A percentile compares a stretch with the other conserved stretches of the same genome.
Evolutionary conservation across 768 basidiomycete species (phyloP).

Genomic region (Rhodotorula taiwanensis): DNA sequence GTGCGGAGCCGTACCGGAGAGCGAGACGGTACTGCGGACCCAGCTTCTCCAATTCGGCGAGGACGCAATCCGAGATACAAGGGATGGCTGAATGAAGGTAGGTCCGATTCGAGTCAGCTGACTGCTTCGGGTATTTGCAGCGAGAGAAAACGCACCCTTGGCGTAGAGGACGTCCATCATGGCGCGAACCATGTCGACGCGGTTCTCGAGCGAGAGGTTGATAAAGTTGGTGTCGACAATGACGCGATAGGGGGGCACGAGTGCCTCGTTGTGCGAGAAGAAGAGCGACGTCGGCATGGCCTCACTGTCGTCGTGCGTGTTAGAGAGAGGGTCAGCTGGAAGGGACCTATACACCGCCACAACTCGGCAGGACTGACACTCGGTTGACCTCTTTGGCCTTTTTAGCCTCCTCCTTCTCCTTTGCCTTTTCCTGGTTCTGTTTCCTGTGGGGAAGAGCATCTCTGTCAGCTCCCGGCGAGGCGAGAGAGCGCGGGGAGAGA

Average conservation of each 20-base stretch:
- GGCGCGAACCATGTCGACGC: slow-evolving; percentile 86
- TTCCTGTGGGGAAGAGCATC: slow-evolving; percentile 56
- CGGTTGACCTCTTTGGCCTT: slow-evolving; percentile 57
- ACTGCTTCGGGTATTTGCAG: too few species aligned
- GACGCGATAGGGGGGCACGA: slow-evolving; percentile 93
- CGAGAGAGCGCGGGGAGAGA: not conserved
- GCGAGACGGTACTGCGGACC: slow-evolving; percentile 93
- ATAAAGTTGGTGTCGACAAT: slow-evolving; percentile 99
- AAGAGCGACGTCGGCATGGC: slow-evolving; percentile 87
- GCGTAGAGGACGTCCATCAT: slow-evolving; percentile 99
- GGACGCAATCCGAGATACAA: slow-evolving; percentile 97
- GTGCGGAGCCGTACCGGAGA: slow-evolving; percentile 64
- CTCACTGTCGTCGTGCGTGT: slow-evolving; percentile 50
- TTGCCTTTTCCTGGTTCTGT: slow-evolving; percentile 83
- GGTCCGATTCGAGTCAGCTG: too few species aligned
- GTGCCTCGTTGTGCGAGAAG: slow-evolving; percentile 86
- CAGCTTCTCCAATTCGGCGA: slow-evolving; percentile 96
- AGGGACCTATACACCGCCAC: not conserved
- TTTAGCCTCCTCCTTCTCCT: slow-evolving; percentile 74
- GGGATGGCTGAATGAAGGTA: slow-evolving; percentile 65
- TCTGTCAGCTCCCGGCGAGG: not conserved
- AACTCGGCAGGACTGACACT: slow-evolving; percentile 23
- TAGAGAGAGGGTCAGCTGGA: not conserved
- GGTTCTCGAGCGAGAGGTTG: slow-evolving; percentile 97
- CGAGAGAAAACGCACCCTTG: slow-evolving; percentile 61